Evolutionary conservation across 2,329 filamentous ascomycete species (phyloP), one percentile per base, ranked within the genome.

Genomic region (Xylariomycetidae sp.): DNA sequence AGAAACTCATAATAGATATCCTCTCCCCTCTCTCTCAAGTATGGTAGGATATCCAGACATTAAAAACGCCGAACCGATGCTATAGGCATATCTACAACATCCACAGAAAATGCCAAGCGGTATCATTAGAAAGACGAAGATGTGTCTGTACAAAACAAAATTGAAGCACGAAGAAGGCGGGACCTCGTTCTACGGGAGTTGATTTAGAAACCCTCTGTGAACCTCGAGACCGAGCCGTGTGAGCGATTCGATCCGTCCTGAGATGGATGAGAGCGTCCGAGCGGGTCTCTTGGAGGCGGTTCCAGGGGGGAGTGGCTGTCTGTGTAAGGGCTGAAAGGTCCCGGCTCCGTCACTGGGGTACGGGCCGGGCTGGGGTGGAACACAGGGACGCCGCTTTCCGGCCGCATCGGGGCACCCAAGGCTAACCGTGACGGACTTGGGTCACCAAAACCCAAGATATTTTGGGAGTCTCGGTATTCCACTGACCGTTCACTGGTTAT

Each of bases 281-380:
- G 40, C 46, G 59, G 46, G 52, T 69, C 59, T 32, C 42, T 35
- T 16, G 22, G 37, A 28, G 53, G 47, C 19, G 54, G 51, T 27
- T 44, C 50, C 37, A 33, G 37, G 44, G 57, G 46, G 10, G 55
- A 50, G 4, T 53, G 44, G n/a, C n/a, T n/a, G 16, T 51, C 48
- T 20, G 49, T 48, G 26, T 47, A 48, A 16, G 57, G 58, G 30
- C 61, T 58, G 35, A 74, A 74, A 1, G 72, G 71, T 16, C 64
- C 68, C 31, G 70, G 64, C 38, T 75, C 70, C 37, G 74, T 72
- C 12, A 82, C 62, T 1, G 80, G 74, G 4, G 75, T 79, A 34
- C 78, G 71, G 13, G 73, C 77, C 12, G 81, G 81, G n/a, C 80
- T 75, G n/a, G 75, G 70, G 41, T 78, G 69, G 51, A 80, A 70